Base-by-base conservation (phyloP, 352 stramenopile genomes). In the Pythium coloratum region DNA sequence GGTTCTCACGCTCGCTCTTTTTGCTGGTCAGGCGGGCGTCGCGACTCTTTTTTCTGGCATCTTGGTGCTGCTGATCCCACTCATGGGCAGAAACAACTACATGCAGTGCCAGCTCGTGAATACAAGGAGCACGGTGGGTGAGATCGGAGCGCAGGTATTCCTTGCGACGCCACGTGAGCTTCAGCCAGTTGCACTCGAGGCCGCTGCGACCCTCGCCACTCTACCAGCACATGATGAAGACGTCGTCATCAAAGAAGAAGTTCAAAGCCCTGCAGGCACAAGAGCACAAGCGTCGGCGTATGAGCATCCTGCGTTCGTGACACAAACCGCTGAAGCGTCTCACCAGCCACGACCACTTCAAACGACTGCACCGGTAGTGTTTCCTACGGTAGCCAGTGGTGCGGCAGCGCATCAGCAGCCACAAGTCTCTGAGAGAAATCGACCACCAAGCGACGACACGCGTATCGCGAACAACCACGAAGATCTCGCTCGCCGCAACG, bases 51-150 rank as follows among this genome's bases (percentile, higher is more conserved):
- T 59, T 3, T 66, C 75, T 6, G 80, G 76, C 1, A 59, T 70
- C 12, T 59, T 92, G 32, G 70, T 91, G 70, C 62, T 92, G 28
- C 68, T 92, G 24, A 76, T 76, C 20, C 84, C 84, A 6, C 64
- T 91, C 6, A 53, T 70, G 7, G 68, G 78, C 20, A 67, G 71
- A 28, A 67, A 82, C 62, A 65, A 60, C 24, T 71, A 67, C 49
- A 63, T 92, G 10, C 77, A 80, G 16, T 91, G 82, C 55, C 62
- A 90, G 26, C 73, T 84, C 51, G 65, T 90, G 26, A 86, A 85
- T 55, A 70, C 81, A 2, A 77, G 71, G 46, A 32, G 67, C 6
- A 73, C 56, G 2, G 62, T 72, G 1, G 59, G 42, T 6, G 66
- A 72, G 44, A 72, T 72, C 14, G 66, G 66, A n/a, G 66, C 66